phyloP scores from a whole-genome alignment of 2,329 filamentous ascomycete genomes.

The Acrocalymma vagum region DNA sequence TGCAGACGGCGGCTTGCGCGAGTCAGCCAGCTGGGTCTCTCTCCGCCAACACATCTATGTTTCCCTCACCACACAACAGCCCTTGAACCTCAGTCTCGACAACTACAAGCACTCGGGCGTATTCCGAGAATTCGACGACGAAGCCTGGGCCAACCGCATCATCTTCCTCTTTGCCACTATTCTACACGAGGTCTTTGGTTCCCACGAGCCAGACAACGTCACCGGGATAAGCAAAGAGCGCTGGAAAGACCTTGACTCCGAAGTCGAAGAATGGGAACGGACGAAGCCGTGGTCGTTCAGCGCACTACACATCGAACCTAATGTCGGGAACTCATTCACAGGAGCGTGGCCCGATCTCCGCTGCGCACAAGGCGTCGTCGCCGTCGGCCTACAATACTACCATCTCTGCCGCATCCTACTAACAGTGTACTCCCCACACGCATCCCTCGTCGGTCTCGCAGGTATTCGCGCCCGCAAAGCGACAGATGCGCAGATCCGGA shows the following conservation, averaged over 20 bases:
- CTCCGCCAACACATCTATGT: slow-evolving; percentile 53
- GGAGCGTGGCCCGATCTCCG: slow-evolving; percentile 33
- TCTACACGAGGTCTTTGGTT: slow-evolving; percentile 36
- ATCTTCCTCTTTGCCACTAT: slow-evolving; percentile 41
- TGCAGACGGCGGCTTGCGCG: slow-evolving; percentile 49
- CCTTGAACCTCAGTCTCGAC: slow-evolving; percentile 38
- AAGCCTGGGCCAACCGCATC: slow-evolving; percentile 41
- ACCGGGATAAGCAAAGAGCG: slow-evolving; percentile 31
- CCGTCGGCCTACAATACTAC: slow-evolving; percentile 39
- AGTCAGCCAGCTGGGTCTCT: slow-evolving; percentile 52
- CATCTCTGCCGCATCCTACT: slow-evolving; percentile 41
- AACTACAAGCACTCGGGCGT: slow-evolving; percentile 39
- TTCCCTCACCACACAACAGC: slow-evolving; percentile 44
- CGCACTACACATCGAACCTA: slow-evolving; percentile 27
- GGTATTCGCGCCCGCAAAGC: slow-evolving; percentile 33
- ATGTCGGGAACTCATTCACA: slow-evolving; percentile 30
- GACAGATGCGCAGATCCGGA: slow-evolving; percentile 34
- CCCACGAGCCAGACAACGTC: slow-evolving; percentile 20
- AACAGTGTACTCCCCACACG: slow-evolving; percentile 37
- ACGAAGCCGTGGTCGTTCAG: slow-evolving; percentile 41
- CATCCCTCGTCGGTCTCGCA: slow-evolving; percentile 34
- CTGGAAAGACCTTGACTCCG: slow-evolving; percentile 36
- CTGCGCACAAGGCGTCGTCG: slow-evolving; percentile 31
- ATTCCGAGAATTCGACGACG: slow-evolving; percentile 39
- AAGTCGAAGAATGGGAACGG: slow-evolving; percentile 41